Base-by-base conservation (phyloP, 768 basidiomycete species). In the Lyophyllum atratum region DNA sequence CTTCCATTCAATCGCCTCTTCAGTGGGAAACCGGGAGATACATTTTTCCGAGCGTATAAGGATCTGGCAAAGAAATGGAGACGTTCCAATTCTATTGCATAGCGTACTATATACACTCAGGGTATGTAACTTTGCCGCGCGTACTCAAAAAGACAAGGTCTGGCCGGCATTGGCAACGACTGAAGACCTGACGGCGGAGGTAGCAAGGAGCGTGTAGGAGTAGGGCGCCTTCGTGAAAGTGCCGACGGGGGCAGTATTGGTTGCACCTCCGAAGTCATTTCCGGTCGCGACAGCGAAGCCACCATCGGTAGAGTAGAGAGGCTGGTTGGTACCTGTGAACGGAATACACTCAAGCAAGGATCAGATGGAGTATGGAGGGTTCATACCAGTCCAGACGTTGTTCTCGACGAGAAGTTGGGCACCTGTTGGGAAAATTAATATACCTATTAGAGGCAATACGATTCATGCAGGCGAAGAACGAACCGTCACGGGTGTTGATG, bases 401-500 rank as follows among this genome's bases (percentile, higher is more conserved):
- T 78, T 78, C 63, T 80, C 76, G 50, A 79, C 76, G 26, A 80
- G 71, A 49, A 78, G 75, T 60, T 77, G 76, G 49, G 78, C 79
- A 61, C 74, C 77, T 74, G 54, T 4, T 31, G 25, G 40, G 34
- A 6, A 22, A 40, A 2, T 26, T 6, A 40, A 40, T n/a, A n/a
- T 40, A n/a, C 4, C n/a, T 40, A 19, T 40, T 24, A 56, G 4
- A 44, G 34, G n/a, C n/a, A 9, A 3, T 21, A 33, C 6, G 11
- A 26, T 21, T 39, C 2, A 25, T 19, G 2, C 26, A 25, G 17
- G 11, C 28, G n/a, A 22, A 24, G 44, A 19, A 56, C 68, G 15
- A 46, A 74, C 73, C 74, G 61, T 74, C 70, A 55, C 76, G 72
- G 42, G 76, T 75, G 67, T 76, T 76, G 56, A 79, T 77, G 33